Conservation (phyloP, 768 basidiomycete species). For the Leccinellum albellum region DNA sequence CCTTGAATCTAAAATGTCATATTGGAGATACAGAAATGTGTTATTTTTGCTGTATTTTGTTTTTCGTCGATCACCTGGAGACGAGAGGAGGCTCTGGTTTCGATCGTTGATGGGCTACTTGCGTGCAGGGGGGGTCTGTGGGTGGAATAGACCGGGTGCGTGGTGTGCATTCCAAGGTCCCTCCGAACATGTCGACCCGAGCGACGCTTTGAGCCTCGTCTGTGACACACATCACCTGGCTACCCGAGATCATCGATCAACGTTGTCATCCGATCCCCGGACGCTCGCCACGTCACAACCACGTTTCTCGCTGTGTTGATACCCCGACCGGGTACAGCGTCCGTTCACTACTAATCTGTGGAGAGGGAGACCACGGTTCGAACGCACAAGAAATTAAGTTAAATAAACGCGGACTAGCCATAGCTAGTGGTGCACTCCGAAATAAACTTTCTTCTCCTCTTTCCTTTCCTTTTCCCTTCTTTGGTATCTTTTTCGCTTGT, state of each 20-base stretch:
- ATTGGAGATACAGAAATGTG: not conserved
- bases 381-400: constrained; percentile 6
- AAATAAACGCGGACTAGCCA: not conserved
- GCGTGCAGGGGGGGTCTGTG: not conserved
- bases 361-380: constrained; percentile 10
- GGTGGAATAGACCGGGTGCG: not conserved
- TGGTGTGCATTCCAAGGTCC: not conserved
- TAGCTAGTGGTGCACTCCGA: not conserved
- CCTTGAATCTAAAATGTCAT: not conserved
- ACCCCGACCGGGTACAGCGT: not conserved
- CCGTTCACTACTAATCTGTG: not conserved
- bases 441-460: not conserved
- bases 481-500: not conserved
- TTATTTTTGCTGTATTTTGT: not conserved
- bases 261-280: constrained; percentile 9
- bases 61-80: not conserved
- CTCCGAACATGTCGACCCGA: not conserved
- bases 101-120: not conserved
- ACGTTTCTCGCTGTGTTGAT: constrained; percentile 14
- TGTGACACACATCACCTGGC: not conserved
- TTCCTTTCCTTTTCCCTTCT: not conserved
- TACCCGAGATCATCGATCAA: constrained; percentile 14
- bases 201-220: not conserved
- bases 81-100: not conserved
- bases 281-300: constrained; percentile 16